Evolutionary conservation across 805 yeast genomes (phyloP).

Genomic region (Sungouiella blattae): DNA sequence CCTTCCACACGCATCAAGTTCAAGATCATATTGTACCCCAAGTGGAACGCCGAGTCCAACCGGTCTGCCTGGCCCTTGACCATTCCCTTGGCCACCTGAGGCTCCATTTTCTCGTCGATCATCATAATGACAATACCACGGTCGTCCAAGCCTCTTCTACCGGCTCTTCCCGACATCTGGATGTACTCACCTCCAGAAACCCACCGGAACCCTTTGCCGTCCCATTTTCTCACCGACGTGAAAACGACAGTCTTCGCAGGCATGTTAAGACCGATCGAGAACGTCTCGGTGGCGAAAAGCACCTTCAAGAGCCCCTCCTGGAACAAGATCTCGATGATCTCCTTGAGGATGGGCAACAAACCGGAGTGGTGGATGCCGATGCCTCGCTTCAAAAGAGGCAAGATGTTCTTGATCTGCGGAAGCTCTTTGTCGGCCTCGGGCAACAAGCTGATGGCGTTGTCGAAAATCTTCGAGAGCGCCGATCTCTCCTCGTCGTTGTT

Average conservation of each 20-base stretch:
- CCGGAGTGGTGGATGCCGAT: conserved; percentile 99
- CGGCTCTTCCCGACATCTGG: conserved; percentile 99
- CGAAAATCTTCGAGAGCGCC: conserved; percentile 83
- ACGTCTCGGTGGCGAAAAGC: conserved; percentile 95
- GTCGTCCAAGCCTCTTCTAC: conserved; percentile 98
- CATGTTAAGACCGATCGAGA: conserved; percentile 97
- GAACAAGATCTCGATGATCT: conserved; percentile 91
- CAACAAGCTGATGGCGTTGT: conserved; percentile 80
- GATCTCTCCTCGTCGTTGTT: conserved; percentile 92
- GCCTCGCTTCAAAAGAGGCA: conserved; percentile 89
- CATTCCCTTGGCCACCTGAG: conserved; percentile 98
- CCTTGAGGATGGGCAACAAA: conserved; percentile 85
- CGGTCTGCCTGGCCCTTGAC: conserved; percentile 98
- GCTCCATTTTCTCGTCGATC: conserved; percentile 99
- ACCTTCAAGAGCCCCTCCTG: conserved; percentile 96
- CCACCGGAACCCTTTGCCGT: conserved; percentile 97
- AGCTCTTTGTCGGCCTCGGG: conserved; percentile 89
- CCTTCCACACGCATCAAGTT: conserved; percentile 97
- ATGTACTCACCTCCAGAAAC: conserved; percentile 99
- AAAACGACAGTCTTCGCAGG: conserved; percentile 99
- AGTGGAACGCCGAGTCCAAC: conserved; percentile 93
- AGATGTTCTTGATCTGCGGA: conserved; percentile 90
- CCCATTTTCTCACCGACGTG: conserved; percentile 97
- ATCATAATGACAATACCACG: conserved; percentile 98
- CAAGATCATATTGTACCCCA: conserved; percentile 95